Base-by-base conservation (phyloP, 2,329 filamentous ascomycete genomes). In the Trichothecium sympodiale region DNA sequence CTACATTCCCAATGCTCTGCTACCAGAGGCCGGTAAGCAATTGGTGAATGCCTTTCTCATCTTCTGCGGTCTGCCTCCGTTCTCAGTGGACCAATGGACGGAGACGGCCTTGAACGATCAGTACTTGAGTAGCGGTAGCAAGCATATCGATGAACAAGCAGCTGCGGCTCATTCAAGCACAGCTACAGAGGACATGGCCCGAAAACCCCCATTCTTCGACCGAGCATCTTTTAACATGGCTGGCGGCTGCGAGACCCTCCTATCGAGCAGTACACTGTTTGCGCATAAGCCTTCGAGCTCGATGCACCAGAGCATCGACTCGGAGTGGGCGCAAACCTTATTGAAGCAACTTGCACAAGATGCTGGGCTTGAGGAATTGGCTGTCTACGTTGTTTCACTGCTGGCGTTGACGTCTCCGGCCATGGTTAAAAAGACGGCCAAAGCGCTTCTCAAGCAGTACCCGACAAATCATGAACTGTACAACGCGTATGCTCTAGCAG, bases 401-500 rank as follows among this genome's bases (percentile, higher is more conserved):
- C 20, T 25, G 6, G 80, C 80, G 1, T 68, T 89, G 32, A 74
- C 80, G 46, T 71, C 69, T 34, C 62, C 69, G 1, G 49, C 55
- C 1, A 63, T 59, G 2, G 73, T 77, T 17, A 80, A 74, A 44
- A 93, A 85, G 50, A 64, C 69, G 6, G 83, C 85, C 0, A 94
- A 85, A 48, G 57, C 59, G 6, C 61, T 94, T 0, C 57, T 95
- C n/a, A 89, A 83, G 50, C 67, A 67, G 33, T 71, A 74, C 37
- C 65, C 77, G 0, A 65, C 73, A 1, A 80, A 76, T 45, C 53
- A 83, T 3, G 62, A 66, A 12, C 62, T 95, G 1, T 95, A 93
- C 56, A 82, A 86, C 45, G 75, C 78, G 1, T 94, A 89, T 49
- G 84, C 81, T 0, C 58, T 85, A 12, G 74, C 86, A 4, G 84